Evolutionary conservation across 352 stramenopile genomes (phyloP).

Genomic region (Pythium apleroticum): DNA sequence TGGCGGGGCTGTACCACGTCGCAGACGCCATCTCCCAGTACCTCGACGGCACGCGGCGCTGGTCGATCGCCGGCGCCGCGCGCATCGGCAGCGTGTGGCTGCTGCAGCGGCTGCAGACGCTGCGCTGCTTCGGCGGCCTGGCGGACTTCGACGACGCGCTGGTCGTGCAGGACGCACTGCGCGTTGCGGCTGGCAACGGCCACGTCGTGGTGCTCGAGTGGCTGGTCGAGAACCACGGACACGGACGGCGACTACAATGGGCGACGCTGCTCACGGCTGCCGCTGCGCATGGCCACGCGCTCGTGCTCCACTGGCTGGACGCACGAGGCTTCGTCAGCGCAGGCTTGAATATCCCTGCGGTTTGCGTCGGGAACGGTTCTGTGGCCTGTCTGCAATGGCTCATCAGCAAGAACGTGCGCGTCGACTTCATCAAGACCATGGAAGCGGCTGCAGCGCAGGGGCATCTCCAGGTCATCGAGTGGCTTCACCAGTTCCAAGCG

Average conservation of each 20-base stretch:
- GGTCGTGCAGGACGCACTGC: constrained; percentile 10
- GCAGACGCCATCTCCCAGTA: constrained; percentile 5
- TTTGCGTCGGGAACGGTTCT: neutral
- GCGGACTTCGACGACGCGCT: constrained; percentile 12
- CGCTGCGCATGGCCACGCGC: neutral
- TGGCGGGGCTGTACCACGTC: constrained; percentile 3
- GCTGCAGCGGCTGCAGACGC: constrained; percentile 11
- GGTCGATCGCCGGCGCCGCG: constrained; percentile 6
- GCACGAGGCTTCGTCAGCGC: neutral
- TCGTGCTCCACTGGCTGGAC: constrained; percentile 13
- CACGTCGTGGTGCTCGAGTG: constrained; percentile 14
- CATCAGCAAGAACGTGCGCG: neutral
- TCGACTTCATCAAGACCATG: constrained; percentile 1
- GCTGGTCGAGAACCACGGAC: neutral
- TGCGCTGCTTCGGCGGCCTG: constrained; percentile 1
- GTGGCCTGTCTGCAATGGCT: constrained; percentile 12
- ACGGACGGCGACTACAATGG: neutral
- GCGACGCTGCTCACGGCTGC: neutral
- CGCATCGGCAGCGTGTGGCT: constrained; percentile 18
- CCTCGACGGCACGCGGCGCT: constrained; percentile 3
- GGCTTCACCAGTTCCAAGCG: constrained; percentile 4
- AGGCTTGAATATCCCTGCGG: neutral
- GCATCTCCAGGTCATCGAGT: constrained; percentile 14
- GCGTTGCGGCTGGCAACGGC: neutral
- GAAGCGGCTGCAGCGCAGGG: constrained; percentile 6